Evolutionary conservation across 148 eudicot genomes (phyloP).

Genomic region (Chenopodium album): DNA sequence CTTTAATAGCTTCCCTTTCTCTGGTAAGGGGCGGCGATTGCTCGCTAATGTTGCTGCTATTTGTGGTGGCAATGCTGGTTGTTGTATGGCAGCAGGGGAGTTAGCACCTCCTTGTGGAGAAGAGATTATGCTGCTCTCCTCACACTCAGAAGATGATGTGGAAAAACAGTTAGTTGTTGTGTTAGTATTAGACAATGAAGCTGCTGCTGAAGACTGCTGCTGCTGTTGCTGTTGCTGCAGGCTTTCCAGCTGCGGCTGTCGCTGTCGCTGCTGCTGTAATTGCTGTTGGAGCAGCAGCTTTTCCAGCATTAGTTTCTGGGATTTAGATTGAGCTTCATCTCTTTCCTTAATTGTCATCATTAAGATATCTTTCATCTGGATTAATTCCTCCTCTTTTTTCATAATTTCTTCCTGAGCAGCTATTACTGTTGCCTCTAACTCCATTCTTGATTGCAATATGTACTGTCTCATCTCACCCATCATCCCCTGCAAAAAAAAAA

Average conservation of each 20-base stretch:
- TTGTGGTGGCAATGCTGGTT: conserved; percentile 36
- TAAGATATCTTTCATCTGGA: conserved; percentile 51
- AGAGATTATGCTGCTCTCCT: conserved; percentile 27
- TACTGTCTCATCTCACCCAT: conserved; percentile 61
- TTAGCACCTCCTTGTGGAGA: conserved; percentile 11
- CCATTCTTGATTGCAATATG: conserved; percentile 65
- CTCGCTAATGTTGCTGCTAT: conserved; percentile 31
- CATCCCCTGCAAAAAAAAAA: conserved; percentile 35
- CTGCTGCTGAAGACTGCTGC: conserved; percentile 6
- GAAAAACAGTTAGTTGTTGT: conserved; percentile 20
- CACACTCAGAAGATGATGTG: conserved; percentile 29
- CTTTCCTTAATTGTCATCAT: conserved; percentile 56
- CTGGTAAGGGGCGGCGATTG: conserved; percentile 56
- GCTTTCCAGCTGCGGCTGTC: conserved; percentile 13
- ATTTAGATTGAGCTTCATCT: conserved; percentile 66
- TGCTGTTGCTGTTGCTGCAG: conserved; percentile 3
- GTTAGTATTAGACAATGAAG: conserved; percentile 24
- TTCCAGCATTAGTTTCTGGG: conserved; percentile 46
- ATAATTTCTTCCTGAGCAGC: conserved; percentile 73
- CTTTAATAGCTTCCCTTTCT: conserved; percentile 72
- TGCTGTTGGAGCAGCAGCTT: conserved; percentile 50
- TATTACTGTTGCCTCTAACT: conserved; percentile 60
- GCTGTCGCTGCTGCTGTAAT: conserved; percentile 20
- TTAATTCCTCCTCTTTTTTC: conserved; percentile 72
- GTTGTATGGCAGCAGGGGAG: conserved; percentile 11